Base-by-base conservation (phyloP, 768 basidiomycete genomes). In the Agrocybe chaxingu region DNA sequence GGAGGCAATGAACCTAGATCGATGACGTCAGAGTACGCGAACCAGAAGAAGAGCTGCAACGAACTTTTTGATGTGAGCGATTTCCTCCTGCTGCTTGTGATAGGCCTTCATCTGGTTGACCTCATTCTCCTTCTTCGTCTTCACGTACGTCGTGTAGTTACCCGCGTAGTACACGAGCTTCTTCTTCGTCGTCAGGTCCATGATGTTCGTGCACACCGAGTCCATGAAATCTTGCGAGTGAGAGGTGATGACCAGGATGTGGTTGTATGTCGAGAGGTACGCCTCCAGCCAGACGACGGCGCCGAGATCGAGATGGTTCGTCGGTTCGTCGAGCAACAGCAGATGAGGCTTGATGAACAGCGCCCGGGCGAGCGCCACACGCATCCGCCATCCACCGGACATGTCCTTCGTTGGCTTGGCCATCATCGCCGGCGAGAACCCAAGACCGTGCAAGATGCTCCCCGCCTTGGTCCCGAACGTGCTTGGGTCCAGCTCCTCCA, bases 221-320 rank as follows among this genome's bases (percentile, higher is more conserved):
- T 98, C 96, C 92, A 98, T 92, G 78, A 98, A 98, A 76, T 98
- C 96, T 66, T 93, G 91, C n/a, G 96, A 98, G 74, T 99, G 96
- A 43, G 89, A 93, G 7, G 94, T 96, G 75, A 94, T 89, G 63
- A 97, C 91, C 58, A 99, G 83, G 66, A 99, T 98, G 67, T 99
- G 96, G 73, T 96, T 97, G 74, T 99, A 99, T 31, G 92, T 97
- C 30, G 92, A 89, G 37, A 98, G 78, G 70, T 99, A 99, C 8
- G 96, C 96, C 67, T 99, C 96, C 36, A 99, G 77, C 96, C 96
- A 99, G 50, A 98, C 97, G 55, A 98, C 96, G 38, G 96, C 96
- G 52, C 94, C 96, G 51, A 98, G 77, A 77, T 98, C 96, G 67
- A 97, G 77, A 68, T 96, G 94, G 66, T 92, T 92, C 31, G 91